These are phyloP conservation scores for Aspergillus spinulosporus DNA, from an alignment of 2,329 filamentous ascomycete genomes.

Conservation along the genomic window DNA sequence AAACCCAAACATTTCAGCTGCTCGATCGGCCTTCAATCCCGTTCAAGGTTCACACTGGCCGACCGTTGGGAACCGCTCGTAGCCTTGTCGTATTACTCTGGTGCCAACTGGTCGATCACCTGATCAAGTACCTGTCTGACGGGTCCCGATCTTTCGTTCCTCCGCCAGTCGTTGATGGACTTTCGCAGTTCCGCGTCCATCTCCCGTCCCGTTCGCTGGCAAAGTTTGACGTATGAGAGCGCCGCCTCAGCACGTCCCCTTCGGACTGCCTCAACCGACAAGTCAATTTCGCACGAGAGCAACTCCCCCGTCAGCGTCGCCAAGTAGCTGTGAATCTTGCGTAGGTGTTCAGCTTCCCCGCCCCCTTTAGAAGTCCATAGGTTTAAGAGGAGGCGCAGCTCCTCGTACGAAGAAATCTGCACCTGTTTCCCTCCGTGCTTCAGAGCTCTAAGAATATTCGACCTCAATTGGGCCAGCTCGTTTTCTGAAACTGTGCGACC, in stretches of 20 bases:
- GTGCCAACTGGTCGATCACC: slow-evolving; percentile 24
- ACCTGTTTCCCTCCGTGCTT: slow-evolving; percentile 36
- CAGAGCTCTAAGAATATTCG: slow-evolving; percentile 33
- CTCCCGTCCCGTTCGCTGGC: slow-evolving; percentile 22
- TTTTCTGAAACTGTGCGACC: slow-evolving; percentile 30
- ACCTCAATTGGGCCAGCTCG: slow-evolving; percentile 32
- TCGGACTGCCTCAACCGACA: slow-evolving; percentile 39
- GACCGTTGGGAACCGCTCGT: slow-evolving; percentile 6
- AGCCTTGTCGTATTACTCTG: slow-evolving; percentile 7
- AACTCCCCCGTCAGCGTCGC: slow-evolving; percentile 30
- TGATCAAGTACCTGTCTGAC: slow-evolving; percentile 39
- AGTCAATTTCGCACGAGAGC: slow-evolving; percentile 36
- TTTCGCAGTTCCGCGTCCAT: slow-evolving; percentile 26
- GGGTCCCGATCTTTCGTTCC: slow-evolving; percentile 41
- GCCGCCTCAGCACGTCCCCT: slow-evolving; percentile 40
- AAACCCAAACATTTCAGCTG: slow-evolving; percentile 4
- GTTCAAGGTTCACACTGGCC: slow-evolving; percentile 5
- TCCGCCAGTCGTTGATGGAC: slow-evolving; percentile 37
- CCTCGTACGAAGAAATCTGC: slow-evolving; percentile 37
- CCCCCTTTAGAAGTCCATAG: slow-evolving; percentile 23
- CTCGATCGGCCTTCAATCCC: slow-evolving; percentile 9
- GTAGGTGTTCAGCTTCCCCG: slow-evolving; percentile 21
- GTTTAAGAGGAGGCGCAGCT: slow-evolving; percentile 37
- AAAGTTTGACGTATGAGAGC: slow-evolving; percentile 34
- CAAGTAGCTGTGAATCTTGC: slow-evolving; percentile 29